These are phyloP conservation scores for Odontarrhena argentea DNA, from an alignment of 345 rosid species.

Conservation along the genomic window DNA sequence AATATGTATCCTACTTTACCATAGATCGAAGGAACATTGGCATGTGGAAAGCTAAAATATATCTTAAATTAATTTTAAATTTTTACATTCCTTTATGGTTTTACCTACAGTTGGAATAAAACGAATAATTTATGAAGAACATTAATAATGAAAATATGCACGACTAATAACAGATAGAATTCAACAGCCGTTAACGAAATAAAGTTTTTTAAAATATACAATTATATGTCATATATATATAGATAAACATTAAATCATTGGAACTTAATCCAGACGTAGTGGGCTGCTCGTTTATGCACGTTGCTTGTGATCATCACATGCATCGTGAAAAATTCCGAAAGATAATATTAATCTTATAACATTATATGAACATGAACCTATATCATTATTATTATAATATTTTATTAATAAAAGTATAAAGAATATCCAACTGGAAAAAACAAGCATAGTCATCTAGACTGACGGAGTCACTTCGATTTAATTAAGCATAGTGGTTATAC, in stretches of 20 bases:
- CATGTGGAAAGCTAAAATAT: conserved; percentile 20
- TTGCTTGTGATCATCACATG: conserved; percentile 36
- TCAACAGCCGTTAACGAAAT: neutral
- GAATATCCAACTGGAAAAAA: neutral
- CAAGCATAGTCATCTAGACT: neutral
- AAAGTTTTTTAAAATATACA: neutral
- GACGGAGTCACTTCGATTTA: neutral
- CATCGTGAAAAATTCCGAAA: conserved; percentile 18
- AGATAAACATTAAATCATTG: conserved; percentile 5
- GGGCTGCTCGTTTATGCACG: conserved; percentile 38
- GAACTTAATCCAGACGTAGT: conserved; percentile 24
- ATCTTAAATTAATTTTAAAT: neutral
- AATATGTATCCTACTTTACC: conserved; percentile 7
- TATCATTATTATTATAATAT: neutral
- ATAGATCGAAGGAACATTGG: conserved; percentile 31
- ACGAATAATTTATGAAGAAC: neutral
- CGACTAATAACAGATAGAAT: neutral
- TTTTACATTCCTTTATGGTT: conserved; percentile 29
- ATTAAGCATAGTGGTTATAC: neutral
- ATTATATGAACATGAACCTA: conserved; percentile 18
- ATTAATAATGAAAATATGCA: neutral
- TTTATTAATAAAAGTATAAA: neutral
- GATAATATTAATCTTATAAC: neutral
- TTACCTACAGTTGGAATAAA: conserved; percentile 4
- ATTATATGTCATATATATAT: neutral